Base-by-base conservation (phyloP, 371 early-diverging fungal genomes). In the Apophysomyces trapeziformis region DNA sequence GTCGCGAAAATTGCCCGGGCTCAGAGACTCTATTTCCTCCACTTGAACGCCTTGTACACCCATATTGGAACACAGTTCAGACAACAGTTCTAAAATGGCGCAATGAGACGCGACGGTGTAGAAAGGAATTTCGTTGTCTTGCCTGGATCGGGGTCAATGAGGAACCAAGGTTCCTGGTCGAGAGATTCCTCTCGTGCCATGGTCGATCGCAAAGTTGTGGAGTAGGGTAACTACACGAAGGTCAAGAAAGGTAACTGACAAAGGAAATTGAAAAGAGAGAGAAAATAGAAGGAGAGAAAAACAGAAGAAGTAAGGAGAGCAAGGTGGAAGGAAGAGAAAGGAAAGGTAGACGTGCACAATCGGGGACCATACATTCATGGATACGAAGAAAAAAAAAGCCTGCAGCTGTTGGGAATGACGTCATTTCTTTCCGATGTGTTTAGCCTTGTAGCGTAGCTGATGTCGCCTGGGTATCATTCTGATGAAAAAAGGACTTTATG, bases 1-100 rank as follows among this genome's bases (percentile, higher is more conserved):
- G 38, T 60, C n/a, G 36, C 61, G 62, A 37, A 78, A 63, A 39
- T 45, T 21, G 41, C 46, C 62, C 16, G 56, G 67, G 38, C 73
- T 66, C 38, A 79, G 46, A 6, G 77, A 72, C 32, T 43, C 63
- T 12, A 79, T 38, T 43, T 71, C 67, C 60, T 79, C 78, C 14
- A 72, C 74, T 65, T 79, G 71, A 26, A 72, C 70, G 32, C 70
- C 76, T 44, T 59, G 63, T 21, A 75, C 69, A 5, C 79, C 80
- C 64, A 70, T 61, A 46, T 45, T 45, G 16, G 58, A 16, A 37
- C 71, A 68, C 32, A 75, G 41, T 46, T 68, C 63, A 18, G 75
- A 63, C 39, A 75, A 68, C 12, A 64, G 35, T 45, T 64, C 75
- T 75, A n/a, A 61, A 46, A 32, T 43, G 14, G 43, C 67, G 37